phyloP scores from a whole-genome alignment of 495 filamentous ascomycete species.

The Xylaria acuta region DNA sequence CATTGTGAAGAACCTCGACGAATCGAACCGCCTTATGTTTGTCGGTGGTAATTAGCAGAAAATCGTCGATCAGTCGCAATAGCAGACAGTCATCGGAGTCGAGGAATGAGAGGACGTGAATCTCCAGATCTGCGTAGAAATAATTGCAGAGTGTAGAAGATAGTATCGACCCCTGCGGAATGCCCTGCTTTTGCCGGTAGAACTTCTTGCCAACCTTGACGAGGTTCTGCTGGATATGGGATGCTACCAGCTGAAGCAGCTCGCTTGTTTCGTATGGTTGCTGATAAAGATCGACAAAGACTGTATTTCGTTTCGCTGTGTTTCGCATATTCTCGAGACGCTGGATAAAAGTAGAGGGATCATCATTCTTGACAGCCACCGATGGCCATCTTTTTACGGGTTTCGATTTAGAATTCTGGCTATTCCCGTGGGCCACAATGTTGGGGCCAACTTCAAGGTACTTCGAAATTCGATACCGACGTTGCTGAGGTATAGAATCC shows the following conservation, averaged over 20 bases:
- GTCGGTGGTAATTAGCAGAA: slow-evolving; percentile 82
- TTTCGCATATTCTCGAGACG: slow-evolving; percentile 56
- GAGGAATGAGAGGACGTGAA: slow-evolving; percentile 70
- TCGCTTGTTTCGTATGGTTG: slow-evolving; percentile 59
- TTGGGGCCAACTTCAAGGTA: slow-evolving; percentile 73
- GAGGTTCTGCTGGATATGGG: slow-evolving; percentile 82
- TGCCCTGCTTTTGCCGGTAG: slow-evolving; percentile 86
- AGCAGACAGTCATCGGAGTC: slow-evolving; percentile 65
- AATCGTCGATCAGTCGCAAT: slow-evolving; percentile 88
- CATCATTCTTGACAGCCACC: slow-evolving; percentile 58
- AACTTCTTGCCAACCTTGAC: slow-evolving; percentile 89
- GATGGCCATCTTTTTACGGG: slow-evolving; percentile 70
- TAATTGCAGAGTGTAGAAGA: slow-evolving; percentile 90
- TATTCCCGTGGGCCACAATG: slow-evolving; percentile 32
- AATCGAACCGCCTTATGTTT: slow-evolving; percentile 69
- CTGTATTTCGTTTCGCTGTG: slow-evolving; percentile 63
- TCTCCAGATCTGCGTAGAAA: slow-evolving; percentile 89
- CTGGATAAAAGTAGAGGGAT: slow-evolving; percentile 61
- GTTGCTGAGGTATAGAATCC: slow-evolving; percentile 64
- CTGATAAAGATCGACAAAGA: slow-evolving; percentile 74
- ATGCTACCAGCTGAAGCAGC: slow-evolving; percentile 71
- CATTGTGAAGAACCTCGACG: slow-evolving; percentile 77
- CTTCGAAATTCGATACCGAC: slow-evolving; percentile 73
- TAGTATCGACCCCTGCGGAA: slow-evolving; percentile 90
- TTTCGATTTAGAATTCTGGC: slow-evolving; percentile 42